Conservation (phyloP, 2,329 filamentous ascomycete genomes). For the Microcyclosporella mali region DNA sequence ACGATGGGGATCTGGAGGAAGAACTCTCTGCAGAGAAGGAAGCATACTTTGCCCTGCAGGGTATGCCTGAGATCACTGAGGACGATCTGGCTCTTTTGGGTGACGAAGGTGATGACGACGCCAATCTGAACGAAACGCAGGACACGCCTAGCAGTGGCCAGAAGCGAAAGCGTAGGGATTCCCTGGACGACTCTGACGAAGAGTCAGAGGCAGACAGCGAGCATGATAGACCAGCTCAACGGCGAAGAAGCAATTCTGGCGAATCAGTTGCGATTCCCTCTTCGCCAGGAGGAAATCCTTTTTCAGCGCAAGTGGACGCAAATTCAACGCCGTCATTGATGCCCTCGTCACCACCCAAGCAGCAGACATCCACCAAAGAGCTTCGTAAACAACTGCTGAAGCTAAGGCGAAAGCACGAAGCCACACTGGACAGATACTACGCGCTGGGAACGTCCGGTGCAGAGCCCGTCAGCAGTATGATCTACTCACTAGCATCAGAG, state of each 20-base stretch:
- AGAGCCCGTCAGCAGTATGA: constrained; percentile 87
- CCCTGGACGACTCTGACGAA: constrained; percentile 59
- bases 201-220: constrained; percentile 58
- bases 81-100: constrained; percentile 58
- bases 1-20: constrained; percentile 91
- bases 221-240: constrained; percentile 65
- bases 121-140: constrained; percentile 26
- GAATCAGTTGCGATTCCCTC: constrained; percentile 65
- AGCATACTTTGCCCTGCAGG: constrained; percentile 76
- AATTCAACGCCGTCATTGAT: constrained; percentile 29
- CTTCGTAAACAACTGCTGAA: constrained; percentile 68
- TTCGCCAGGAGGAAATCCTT: constrained; percentile 45
- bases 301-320: constrained; percentile 30
- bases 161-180: constrained; percentile 69
- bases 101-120: constrained; percentile 38
- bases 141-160: constrained; percentile 38
- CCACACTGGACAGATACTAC: constrained; percentile 75
- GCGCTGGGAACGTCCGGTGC: constrained; percentile 82
- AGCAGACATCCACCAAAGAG: constrained; percentile 61
- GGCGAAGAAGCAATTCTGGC: constrained; percentile 79
- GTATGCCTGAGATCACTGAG: constrained; percentile 86
- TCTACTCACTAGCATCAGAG: constrained; percentile 91
- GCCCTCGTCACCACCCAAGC: constrained; percentile 52
- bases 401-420: constrained; percentile 70
- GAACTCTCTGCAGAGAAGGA: constrained; percentile 67